Conservation (phyloP, 164 flowering plant species). For the grape (Vitis vinifera) region ASM3070453v1 NC_081808.1:18123001-18123500, state of each 20-base stretch:
- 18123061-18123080: conserved; percentile 17
- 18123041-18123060: not conserved
- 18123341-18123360: conserved; percentile 23
- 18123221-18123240: conserved; percentile 31
- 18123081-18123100: conserved; percentile 14
- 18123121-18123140: conserved; percentile 26
- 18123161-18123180: conserved; percentile 32
- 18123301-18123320: conserved; percentile 27
- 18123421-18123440: conserved; percentile 30
- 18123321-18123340: conserved; percentile 20
- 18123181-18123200: conserved; percentile 31
- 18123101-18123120: conserved; percentile 29
- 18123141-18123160: conserved; percentile 26
- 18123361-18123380: conserved; percentile 30
- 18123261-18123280: conserved; percentile 27
- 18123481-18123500: conserved; percentile 54
- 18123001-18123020: too few species aligned
- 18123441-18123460: conserved; percentile 64
- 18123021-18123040: not conserved
- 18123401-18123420: conserved; percentile 27
- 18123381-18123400: conserved; percentile 23
- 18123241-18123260: conserved; percentile 20
- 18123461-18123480: conserved; percentile 51
- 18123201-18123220: conserved; percentile 24
- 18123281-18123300: conserved; percentile 16